These are phyloP conservation scores for Aspergillus glaucus DNA, from an alignment of 2,329 filamentous ascomycete genomes.

Conservation along the genomic window DNA sequence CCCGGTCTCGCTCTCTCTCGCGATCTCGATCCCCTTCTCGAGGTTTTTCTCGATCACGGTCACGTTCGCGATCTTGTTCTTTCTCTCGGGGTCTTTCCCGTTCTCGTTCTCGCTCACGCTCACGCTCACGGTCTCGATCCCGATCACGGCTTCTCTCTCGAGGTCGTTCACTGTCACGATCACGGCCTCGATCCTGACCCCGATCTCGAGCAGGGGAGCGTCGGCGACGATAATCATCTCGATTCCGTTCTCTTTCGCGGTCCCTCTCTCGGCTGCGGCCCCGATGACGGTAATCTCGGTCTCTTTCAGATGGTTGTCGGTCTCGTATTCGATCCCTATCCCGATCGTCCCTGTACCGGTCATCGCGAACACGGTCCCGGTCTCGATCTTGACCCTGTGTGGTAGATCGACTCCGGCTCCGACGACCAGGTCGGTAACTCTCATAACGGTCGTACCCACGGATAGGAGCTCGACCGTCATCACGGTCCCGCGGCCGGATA, in stretches of 20 bases:
- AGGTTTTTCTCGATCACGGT: constrained; percentile 10
- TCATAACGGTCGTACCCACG: constrained; percentile 22
- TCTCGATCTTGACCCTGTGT: constrained; percentile 21
- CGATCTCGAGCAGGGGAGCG: constrained; percentile 9
- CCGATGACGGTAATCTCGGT: constrained; percentile 6
- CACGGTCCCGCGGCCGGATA: constrained; percentile 26
- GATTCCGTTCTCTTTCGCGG: constrained; percentile 14
- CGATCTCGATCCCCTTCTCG: constrained; percentile 11
- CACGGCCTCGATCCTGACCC: constrained; percentile 5
- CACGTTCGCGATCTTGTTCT: constrained; percentile 1
- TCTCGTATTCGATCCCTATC: constrained; percentile 2
- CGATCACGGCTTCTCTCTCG: constrained; percentile 6
- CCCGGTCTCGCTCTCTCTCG: constrained; percentile 7
- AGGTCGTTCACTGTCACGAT: constrained; percentile 5
- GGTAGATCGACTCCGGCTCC: constrained; percentile 30
- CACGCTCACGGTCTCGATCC: constrained; percentile 6
- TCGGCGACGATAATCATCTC: constrained; percentile 20
- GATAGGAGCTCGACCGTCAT: constrained; percentile 17
- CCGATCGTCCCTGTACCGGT: constrained; percentile 2
- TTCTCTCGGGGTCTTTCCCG: constrained; percentile 1
- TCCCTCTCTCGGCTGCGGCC: constrained; percentile 7
- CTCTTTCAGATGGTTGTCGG: constrained; percentile 8
- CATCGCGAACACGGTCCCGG: constrained; percentile 16
- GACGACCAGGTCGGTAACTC: constrained; percentile 28
- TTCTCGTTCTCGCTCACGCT: constrained; percentile 1